A percentile compares a stretch with the other conserved stretches of the same genome.
These are phyloP conservation scores for Yarrowia phangngaensis DNA, from an alignment of 805 yeast species.

Conservation along the genomic window DNA sequence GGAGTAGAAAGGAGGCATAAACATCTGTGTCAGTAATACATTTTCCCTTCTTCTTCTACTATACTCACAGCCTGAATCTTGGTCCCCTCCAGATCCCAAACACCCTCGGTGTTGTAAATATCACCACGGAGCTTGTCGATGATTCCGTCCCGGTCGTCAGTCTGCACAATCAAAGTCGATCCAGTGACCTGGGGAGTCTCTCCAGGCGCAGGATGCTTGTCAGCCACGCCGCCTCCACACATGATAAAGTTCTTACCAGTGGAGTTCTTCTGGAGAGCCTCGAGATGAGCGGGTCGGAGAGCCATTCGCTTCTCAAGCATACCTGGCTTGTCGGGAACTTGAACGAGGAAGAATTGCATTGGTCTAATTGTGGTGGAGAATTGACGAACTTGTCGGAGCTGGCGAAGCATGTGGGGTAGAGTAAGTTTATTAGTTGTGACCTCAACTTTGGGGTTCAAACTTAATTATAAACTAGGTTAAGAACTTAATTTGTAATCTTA, in stretches of 20 bases:
- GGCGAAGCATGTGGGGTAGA: constrained; percentile 6
- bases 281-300: constrained; percentile 46
- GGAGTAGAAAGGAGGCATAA: constrained; percentile 20
- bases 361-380: constrained; percentile 12
- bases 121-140: constrained; percentile 61
- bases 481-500: too few relatives aligned
- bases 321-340: constrained; percentile 66
- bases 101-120: constrained; percentile 57
- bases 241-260: constrained; percentile 42
- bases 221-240: constrained; percentile 44
- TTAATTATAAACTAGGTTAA: too few relatives aligned
- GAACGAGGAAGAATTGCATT: constrained; percentile 58
- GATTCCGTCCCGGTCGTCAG: constrained; percentile 63
- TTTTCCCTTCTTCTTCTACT: neutral
- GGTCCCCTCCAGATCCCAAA: constrained; percentile 70
- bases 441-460: too few relatives aligned
- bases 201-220: constrained; percentile 36
- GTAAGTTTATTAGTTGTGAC: neutral
- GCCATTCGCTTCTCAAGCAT: constrained; percentile 38
- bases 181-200: constrained; percentile 54
- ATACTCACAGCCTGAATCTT: constrained; percentile 50
- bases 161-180: constrained; percentile 58
- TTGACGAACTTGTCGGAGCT: constrained; percentile 5
- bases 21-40: constrained; percentile 18
- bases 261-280: constrained; percentile 36